Conservation (phyloP, 768 basidiomycete genomes). For the Boletus sp. region DNA sequence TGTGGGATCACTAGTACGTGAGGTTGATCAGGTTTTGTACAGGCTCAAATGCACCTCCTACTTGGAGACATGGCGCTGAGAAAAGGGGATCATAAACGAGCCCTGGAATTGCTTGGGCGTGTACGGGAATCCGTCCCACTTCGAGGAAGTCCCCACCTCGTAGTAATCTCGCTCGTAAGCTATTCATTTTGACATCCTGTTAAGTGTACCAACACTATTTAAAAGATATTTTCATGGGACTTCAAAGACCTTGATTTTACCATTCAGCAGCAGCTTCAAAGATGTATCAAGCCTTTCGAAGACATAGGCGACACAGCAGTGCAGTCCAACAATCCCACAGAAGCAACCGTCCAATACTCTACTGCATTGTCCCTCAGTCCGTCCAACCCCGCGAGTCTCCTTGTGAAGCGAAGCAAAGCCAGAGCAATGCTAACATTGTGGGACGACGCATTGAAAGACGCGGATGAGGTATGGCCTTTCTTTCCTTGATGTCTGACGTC, state of each 20-base stretch:
- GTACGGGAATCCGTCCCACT: neutral
- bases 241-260: neutral
- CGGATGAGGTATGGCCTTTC: neutral
- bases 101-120: neutral
- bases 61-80: neutral
- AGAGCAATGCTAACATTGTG: neutral
- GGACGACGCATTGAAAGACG: conserved; percentile 2
- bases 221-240: conserved; percentile 10
- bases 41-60: neutral
- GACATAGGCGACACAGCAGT: neutral
- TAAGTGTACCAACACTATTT: neutral
- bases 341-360: conserved; percentile 6
- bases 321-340: neutral
- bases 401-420: conserved; percentile 8
- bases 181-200: neutral
- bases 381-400: neutral
- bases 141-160: neutral
- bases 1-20: neutral
- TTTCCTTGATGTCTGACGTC: neutral
- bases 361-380: conserved; percentile 7
- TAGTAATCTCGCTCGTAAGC: neutral
- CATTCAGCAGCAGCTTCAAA: neutral
- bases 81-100: neutral
- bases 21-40: neutral
- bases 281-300: neutral